These are phyloP conservation scores for Pyricularia sp. DNA, from an alignment of 2,329 filamentous ascomycete species.

Conservation along the genomic window DNA sequence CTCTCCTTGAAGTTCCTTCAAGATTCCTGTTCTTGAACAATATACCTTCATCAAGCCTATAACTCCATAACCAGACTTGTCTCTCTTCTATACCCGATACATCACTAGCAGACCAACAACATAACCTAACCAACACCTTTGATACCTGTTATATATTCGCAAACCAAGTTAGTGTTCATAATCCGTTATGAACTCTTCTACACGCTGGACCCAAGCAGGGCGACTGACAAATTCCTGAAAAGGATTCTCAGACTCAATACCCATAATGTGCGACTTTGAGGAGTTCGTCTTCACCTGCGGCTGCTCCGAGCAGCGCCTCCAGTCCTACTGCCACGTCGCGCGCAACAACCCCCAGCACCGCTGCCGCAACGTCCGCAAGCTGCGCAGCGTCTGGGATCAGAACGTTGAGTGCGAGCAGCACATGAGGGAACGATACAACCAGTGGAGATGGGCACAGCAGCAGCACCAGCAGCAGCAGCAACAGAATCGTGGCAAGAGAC, in stretches of 20 bases:
- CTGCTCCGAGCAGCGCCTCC: constrained; percentile 45
- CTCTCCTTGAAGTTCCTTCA: not conserved
- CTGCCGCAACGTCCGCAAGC: constrained; percentile 54
- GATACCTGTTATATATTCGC: not conserved
- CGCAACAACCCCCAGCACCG: constrained; percentile 58
- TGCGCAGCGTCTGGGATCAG: constrained; percentile 47
- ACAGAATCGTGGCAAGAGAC: constrained; percentile 1
- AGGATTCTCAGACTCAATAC: not conserved
- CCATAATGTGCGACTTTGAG: constrained; percentile 56
- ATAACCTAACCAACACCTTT: not conserved
- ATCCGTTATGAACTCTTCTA: not conserved
- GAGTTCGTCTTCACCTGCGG: constrained; percentile 54
- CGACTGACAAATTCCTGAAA: not conserved
- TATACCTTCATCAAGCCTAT: not conserved
- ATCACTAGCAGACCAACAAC: not conserved
- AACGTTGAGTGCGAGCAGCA: constrained; percentile 39
- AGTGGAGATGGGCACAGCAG: constrained; percentile 1
- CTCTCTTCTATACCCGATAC: not conserved
- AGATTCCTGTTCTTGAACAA: not conserved
- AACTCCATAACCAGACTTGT: not conserved
- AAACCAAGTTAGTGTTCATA: not conserved
- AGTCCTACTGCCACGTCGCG: constrained; percentile 61
- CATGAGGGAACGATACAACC: constrained; percentile 7
- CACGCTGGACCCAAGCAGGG: too few relatives aligned
- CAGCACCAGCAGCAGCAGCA: not conserved